These are phyloP conservation scores for Pythium phragmitis DNA, from an alignment of 352 stramenopile genomes.

Conservation along the genomic window DNA sequence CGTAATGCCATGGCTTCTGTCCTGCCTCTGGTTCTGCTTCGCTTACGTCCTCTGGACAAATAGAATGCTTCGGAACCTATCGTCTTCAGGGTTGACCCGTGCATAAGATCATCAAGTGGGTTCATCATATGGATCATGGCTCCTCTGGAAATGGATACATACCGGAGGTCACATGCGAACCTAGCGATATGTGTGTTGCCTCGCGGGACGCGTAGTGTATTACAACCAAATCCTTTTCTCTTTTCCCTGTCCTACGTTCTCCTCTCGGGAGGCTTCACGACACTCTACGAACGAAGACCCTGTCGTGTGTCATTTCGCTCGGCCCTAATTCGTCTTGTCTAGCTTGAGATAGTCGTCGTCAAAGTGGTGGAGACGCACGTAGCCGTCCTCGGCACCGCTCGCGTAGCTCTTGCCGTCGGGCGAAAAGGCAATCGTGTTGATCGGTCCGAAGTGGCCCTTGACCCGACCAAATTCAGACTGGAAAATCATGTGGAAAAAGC, in stretches of 20 bases:
- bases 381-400: slow-evolving; percentile 98
- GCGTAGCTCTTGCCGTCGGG: slow-evolving; percentile 98
- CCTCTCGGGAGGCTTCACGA: neutral
- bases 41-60: slow-evolving; percentile 6
- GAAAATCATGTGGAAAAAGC: slow-evolving; percentile 99
- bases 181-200: neutral
- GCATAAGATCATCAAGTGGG: slow-evolving; percentile 19
- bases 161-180: no score
- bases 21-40: slow-evolving; percentile 5
- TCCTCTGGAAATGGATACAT: slow-evolving; percentile 3
- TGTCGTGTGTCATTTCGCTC: neutral
- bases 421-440: slow-evolving; percentile 99
- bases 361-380: slow-evolving; percentile 97
- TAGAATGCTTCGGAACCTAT: neutral
- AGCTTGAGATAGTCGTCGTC: slow-evolving; percentile 97
- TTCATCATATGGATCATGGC: neutral
- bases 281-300: neutral
- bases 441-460: slow-evolving; percentile 99
- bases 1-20: neutral
- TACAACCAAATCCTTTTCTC: slow-evolving; percentile 16
- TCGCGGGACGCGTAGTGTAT: slow-evolving; percentile 20
- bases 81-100: neutral
- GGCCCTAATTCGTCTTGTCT: slow-evolving; percentile 37
- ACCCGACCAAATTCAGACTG: slow-evolving; percentile 98
- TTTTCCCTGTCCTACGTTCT: neutral